Percentiles rank a stretch among this genome's conserved stretches.
Conservation (phyloP, 495 filamentous ascomycete genomes). For the Lasiosphaeris hirsuta region DNA sequence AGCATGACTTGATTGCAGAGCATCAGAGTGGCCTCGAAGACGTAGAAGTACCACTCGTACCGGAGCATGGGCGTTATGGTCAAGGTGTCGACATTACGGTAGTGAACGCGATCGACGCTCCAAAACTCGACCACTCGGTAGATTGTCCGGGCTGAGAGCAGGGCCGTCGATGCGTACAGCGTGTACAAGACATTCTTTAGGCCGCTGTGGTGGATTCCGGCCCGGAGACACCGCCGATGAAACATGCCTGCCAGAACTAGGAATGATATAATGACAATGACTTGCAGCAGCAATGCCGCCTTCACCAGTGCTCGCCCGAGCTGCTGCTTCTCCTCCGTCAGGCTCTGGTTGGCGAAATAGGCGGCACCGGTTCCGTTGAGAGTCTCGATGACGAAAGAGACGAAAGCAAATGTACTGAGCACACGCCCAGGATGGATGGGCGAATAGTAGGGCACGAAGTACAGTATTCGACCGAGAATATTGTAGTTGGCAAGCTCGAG, state of each 20-base stretch:
- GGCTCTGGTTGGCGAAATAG: slow-evolving; percentile 52
- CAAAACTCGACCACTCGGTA: slow-evolving; percentile 67
- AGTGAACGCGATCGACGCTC: slow-evolving; percentile 34
- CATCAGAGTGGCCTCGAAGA: slow-evolving; percentile 68
- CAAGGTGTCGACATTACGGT: slow-evolving; percentile 27
- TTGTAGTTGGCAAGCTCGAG: slow-evolving; percentile 75
- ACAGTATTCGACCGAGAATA: slow-evolving; percentile 70
- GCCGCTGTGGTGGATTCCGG: slow-evolving; percentile 51
- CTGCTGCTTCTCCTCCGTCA: slow-evolving; percentile 43
- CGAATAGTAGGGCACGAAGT: slow-evolving; percentile 73
- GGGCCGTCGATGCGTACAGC: slow-evolving; percentile 57
- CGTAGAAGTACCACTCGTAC: slow-evolving; percentile 70
- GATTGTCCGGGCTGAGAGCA: slow-evolving; percentile 62
- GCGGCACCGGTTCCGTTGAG: slow-evolving; percentile 69
- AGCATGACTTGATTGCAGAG: slow-evolving; percentile 56
- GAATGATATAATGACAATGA: slow-evolving; percentile 61
- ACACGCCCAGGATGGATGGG: slow-evolving; percentile 77
- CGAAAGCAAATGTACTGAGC: slow-evolving; percentile 66
- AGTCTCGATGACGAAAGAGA: slow-evolving; percentile 60
- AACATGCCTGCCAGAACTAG: slow-evolving; percentile 55
- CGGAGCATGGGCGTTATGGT: slow-evolving; percentile 52
- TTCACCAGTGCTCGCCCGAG: slow-evolving; percentile 60
- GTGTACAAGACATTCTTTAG: slow-evolving; percentile 56
- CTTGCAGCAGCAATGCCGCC: slow-evolving; percentile 63
- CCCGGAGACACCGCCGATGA: slow-evolving; percentile 54